Conservation (phyloP, 1,139 yeast species). For the Zhuliangozyma blackwelliae region DNA sequence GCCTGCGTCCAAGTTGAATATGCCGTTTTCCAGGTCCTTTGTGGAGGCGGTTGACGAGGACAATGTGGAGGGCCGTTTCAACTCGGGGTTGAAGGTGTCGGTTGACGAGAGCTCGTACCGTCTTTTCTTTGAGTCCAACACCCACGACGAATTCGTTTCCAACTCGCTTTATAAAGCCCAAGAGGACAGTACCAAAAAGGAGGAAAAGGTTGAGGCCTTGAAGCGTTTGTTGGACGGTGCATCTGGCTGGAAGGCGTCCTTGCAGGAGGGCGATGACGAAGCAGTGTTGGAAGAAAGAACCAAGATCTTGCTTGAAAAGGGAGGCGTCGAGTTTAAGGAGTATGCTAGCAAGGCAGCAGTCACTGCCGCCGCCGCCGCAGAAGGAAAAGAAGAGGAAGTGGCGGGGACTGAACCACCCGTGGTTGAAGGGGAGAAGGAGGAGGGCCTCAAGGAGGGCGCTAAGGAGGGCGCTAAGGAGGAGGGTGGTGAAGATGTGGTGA, state of each 20-base stretch:
- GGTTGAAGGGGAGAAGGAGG: too few relatives aligned
- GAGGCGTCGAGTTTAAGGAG: conserved; percentile 27
- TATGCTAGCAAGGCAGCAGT: conserved; percentile 7
- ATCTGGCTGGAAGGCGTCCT: conserved; percentile 35
- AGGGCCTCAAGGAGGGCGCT: too few relatives aligned
- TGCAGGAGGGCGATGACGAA: conserved; percentile 22
- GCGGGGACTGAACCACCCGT: too few relatives aligned
- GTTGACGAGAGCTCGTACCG: conserved; percentile 77
- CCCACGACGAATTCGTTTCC: conserved; percentile 76
- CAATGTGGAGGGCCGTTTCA: conserved; percentile 61
- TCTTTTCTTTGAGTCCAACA: conserved; percentile 75
- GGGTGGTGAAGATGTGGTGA: not conserved
- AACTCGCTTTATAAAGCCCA: conserved; percentile 40
- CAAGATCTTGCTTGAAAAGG: conserved; percentile 27
- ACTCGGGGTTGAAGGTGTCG: conserved; percentile 75
- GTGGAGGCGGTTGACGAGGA: conserved; percentile 56
- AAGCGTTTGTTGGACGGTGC: conserved; percentile 28
- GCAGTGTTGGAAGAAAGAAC: conserved; percentile 19
- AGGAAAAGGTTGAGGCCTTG: conserved; percentile 25
- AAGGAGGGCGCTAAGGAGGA: too few relatives aligned
- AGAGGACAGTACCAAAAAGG: conserved; percentile 20
- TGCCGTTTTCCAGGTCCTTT: conserved; percentile 69
- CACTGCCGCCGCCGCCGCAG: too few relatives aligned
- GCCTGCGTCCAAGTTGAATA: conserved; percentile 66
- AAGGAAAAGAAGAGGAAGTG: too few relatives aligned